Percentiles rank a stretch among this genome's conserved stretches.
Evolutionary conservation across 306 rosid species (phyloP).

Genomic region (Ormosia emarginata): DNA sequence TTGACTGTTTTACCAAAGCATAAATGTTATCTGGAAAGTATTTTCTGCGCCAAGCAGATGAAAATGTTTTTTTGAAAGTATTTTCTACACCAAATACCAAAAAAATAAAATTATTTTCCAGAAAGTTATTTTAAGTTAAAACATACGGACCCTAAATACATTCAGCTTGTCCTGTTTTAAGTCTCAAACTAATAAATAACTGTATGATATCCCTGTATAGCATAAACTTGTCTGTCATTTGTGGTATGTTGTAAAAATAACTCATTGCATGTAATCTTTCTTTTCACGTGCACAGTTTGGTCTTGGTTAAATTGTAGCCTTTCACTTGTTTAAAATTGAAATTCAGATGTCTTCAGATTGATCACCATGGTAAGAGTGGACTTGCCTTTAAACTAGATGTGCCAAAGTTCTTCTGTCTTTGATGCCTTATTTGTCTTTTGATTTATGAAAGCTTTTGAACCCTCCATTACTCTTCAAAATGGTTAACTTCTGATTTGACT

Average conservation of each 20-base stretch:
- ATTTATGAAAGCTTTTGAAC: neutral
- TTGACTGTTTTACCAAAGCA: neutral
- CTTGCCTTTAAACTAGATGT: neutral
- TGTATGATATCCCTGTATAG: neutral
- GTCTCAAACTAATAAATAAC: neutral
- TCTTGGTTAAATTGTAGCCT: neutral
- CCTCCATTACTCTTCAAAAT: no score
- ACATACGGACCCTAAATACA: neutral
- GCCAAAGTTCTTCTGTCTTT: neutral
- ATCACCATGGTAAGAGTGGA: neutral
- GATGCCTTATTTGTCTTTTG: neutral
- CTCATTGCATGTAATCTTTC: neutral
- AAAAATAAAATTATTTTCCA: neutral
- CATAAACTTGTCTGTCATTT: neutral
- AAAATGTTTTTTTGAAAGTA: neutral
- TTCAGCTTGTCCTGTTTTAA: neutral
- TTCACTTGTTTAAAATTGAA: neutral
- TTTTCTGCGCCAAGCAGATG: neutral
- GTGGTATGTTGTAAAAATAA: neutral
- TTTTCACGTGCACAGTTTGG: neutral
- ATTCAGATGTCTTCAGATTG: neutral
- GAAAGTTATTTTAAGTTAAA: neutral
- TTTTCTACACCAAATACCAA: neutral
- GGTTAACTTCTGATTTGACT: neutral
- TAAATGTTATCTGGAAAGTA: neutral